These are phyloP conservation scores for Osmanthus fragrans DNA, from an alignment of 257 asterid genomes.

Conservation along the genomic window DNA sequence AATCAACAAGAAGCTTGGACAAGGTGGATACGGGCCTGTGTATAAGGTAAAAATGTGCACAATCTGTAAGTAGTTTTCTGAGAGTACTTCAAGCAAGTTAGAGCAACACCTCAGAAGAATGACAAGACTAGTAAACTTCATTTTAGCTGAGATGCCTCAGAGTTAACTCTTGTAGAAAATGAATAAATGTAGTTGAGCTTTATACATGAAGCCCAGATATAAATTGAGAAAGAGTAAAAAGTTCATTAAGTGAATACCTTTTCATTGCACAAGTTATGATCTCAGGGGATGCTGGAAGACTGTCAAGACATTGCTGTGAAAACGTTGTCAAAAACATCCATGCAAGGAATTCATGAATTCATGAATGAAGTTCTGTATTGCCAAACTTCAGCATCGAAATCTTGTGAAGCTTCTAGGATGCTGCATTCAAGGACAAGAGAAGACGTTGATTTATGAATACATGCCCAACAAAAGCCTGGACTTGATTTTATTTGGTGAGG, in stretches of 20 bases:
- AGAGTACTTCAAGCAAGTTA: background rate
- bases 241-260: background rate
- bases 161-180: background rate
- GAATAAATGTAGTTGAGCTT: too few relatives aligned
- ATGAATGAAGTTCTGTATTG: constrained; percentile 43
- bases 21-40: constrained; percentile 29
- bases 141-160: background rate
- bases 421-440: constrained; percentile 36
- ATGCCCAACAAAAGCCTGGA: constrained; percentile 38
- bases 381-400: constrained; percentile 51
- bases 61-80: background rate
- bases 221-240: too few relatives aligned
- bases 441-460: constrained; percentile 39
- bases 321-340: constrained; percentile 33
- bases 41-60: constrained; percentile 18
- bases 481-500: constrained; percentile 31
- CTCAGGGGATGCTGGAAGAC: constrained; percentile 24
- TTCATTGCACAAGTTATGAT: background rate
- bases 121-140: background rate
- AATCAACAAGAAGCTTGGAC: constrained; percentile 9
- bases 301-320: constrained; percentile 44
- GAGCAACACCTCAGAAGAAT: background rate
- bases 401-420: constrained; percentile 48
- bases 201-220: background rate
- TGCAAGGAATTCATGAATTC: constrained; percentile 43